Evolutionary conservation across 129 eudicot species (phyloP), one percentile per base, ranked within the genome.

Genomic region (Lactuca saligna): DNA sequence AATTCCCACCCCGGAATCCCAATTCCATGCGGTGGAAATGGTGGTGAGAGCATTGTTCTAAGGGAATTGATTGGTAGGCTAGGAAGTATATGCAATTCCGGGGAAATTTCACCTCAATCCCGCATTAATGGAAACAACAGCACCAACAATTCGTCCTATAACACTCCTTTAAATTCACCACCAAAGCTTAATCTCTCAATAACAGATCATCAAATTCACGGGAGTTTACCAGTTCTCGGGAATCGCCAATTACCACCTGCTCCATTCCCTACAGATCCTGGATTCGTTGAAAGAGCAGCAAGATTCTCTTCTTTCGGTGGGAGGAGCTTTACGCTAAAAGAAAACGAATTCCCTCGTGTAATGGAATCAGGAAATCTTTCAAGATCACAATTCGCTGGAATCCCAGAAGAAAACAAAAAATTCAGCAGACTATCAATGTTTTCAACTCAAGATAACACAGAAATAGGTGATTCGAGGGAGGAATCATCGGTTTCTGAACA

Each of bases 121-220:
- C 48, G 34, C 66, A 71, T 59, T 8, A 60, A 49, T 70, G 75
- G 79, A 33, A 57, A 69, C 55, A 68, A 72, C n/a, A 86, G 82
- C 37, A 74, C 79, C 7, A 81, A 74, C 56, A 83, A 71, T 78
- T 91, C 97, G 32, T 87, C 92, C 56, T 85, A 88, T 66, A 83
- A 75, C 41, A 91, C 97, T 39, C 97, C 96, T 25, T 56, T 85
- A 53, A 91, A 85, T 71, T 91, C 97, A 48, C 96, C 97, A 17
- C 90, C 90, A 44, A 88, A 84, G 72, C 74, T 81, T 57, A 84
- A 86, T 25, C 74, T 87, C n/a, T 76, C 88, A 10, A 79, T 73
- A 49, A 66, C 61, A 77, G 80, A 75, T 58, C 75, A 66, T 70
- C 75, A 61, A 17, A 75, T 74, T 54, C 70, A 61, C 53, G 70